Evolutionary conservation across 2,329 filamentous ascomycete species (phyloP), one percentile per base, ranked within the genome.

Genomic region (Hypoxylon sp.): DNA sequence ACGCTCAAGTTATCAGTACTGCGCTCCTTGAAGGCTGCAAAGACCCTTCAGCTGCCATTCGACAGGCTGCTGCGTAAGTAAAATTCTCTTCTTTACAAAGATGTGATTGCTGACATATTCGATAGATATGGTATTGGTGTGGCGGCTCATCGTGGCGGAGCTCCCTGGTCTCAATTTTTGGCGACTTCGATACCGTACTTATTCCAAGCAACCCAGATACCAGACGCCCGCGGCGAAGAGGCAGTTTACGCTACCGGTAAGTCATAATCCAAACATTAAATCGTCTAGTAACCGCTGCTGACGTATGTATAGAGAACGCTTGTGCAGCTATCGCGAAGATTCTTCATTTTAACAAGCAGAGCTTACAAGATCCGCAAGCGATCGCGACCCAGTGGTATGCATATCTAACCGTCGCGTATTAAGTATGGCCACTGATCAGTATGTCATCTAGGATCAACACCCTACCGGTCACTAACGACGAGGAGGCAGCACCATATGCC

Each of bases 261-360:
- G 74, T 71, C 32, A n/a, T 14, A 19, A 30, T 41, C 11, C 55
- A 3, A n/a, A 36, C 32, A 10, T 25, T 1, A 3, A 30, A 13
- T 2, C 13, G 17, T 50, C 19, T 28, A 36, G 10, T 17, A 23
- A 19, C 17, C 10, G 48, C n/a, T 2, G 48, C 67, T 75, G 63
- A 76, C 36, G 17, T 46, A 7, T 14, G 11, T 17, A 64, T 57
- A 1, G 96, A 99, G 82, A 99, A 99, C 77, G 95, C 95, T 5
- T 98, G 93, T 73, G 95, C 96, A 45, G 94, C 93, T 72, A 96
- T 99, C 76, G 96, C 96, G 36, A 99, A 99, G 86, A 95, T 99
- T 58, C 85, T 99, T 71, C 94, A 97, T 78, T 98, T 91, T 83
- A 98, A 97, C 80, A 84, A 89, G 23, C 85, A 85, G 72, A 92